Base-by-base conservation (phyloP, 768 basidiomycete species). In the Filobasidium wieringae region DNA sequence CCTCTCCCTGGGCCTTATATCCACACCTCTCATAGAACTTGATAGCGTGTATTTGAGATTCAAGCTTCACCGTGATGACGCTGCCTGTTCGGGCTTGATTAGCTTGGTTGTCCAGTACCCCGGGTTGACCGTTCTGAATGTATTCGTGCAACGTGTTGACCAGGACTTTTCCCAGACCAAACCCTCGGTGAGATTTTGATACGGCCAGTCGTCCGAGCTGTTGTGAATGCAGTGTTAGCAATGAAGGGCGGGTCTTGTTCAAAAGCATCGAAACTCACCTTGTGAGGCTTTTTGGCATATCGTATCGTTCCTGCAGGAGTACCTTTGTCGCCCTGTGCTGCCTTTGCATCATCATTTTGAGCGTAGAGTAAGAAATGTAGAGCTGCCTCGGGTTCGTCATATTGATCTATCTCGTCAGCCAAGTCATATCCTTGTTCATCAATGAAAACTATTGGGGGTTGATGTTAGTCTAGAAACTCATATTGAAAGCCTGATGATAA, bases 371-470 rank as follows among this genome's bases (percentile, higher is more conserved):
- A 49, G 58, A 72, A 63, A 47, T 66, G 63, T 29, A 64, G 51
- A 1, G 69, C 59, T 19, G 51, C 59, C 0, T 64, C 61, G 41
- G 66, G 67, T 24, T 63, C 57, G 53, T 69, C 69, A 52, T 52
- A 70, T 63, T 70, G 61, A 55, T 72, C 71, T 31, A 69, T 63
- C 54, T 72, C 71, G 17, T 57, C 61, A 15, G 70, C 71, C 6
- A 68, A 59, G 26, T 63, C 59, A 47, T 69, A 72, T 15, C 71
- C 71, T 64, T 72, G 55, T 55, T 51, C 47, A 33, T 51, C 41
- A 40, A 61, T 56, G 32, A 61, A 53, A 26, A 57, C 54, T 43
- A 17, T 24, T 14, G 8, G 33, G 4, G 39, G 15, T 30, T 3
- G 41, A 24, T 15, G 12, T 60, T 29, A 39, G 33, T 19, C 22